Conservation (phyloP, 257 asterid genomes). For the Scutellaria galericulata region DNA sequence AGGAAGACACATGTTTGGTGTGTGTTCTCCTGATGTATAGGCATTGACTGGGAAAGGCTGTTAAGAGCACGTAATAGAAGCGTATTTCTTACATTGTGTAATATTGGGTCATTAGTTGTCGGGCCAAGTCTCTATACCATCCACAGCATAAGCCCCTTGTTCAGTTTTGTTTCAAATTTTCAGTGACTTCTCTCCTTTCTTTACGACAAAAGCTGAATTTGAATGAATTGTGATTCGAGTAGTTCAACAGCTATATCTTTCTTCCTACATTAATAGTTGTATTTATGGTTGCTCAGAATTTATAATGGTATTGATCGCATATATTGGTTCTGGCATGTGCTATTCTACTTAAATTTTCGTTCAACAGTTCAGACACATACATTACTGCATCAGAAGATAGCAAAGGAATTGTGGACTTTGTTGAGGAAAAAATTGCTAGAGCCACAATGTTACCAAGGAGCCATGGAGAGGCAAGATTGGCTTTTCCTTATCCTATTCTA, state of each 20-base stretch:
- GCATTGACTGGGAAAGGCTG: not conserved
- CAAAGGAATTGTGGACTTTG: conserved; percentile 52
- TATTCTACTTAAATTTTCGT: conserved; percentile 10
- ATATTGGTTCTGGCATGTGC: not conserved
- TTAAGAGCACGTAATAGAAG: not conserved
- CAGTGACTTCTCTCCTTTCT: too few relatives aligned
- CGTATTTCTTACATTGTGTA: not conserved
- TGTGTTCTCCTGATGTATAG: not conserved
- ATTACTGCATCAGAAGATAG: conserved; percentile 75
- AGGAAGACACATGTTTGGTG: conserved; percentile 1
- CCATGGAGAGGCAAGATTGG: conserved; percentile 73
- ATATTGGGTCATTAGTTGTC: not conserved
- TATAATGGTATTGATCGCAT: conserved; percentile 8
- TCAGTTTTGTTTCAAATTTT: too few relatives aligned
- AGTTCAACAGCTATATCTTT: not conserved
- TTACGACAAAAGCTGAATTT: too few relatives aligned
- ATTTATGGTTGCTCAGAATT: not conserved
- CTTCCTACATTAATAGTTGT: not conserved
- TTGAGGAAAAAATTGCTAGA: conserved; percentile 78
- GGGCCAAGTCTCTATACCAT: not conserved
- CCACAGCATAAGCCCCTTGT: not conserved
- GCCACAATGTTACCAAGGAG: conserved; percentile 72
- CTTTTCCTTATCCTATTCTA: not conserved
- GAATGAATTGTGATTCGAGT: conserved; percentile 2
- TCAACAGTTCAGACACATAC: conserved; percentile 75